Evolutionary conservation across 192 early-diverging fungal species (phyloP), one percentile per base, ranked within the genome.

Genomic region (Backusella tuberculispora): DNA sequence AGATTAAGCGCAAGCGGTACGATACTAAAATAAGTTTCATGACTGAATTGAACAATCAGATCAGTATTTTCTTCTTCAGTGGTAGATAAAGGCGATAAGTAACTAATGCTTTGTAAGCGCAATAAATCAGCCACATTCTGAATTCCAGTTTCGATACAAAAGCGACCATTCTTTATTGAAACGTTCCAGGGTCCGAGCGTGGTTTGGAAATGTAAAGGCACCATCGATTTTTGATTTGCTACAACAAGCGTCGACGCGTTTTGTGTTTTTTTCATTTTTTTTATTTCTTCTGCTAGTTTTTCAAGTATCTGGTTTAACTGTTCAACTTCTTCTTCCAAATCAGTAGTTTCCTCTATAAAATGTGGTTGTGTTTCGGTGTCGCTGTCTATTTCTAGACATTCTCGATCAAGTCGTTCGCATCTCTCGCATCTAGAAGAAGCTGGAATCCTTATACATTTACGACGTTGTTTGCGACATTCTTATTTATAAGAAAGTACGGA

Each of bases 381-480:
- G 53, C 53, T 60, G 4, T 60, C 53, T 24, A 60, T 60, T 26
- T 19, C 53, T 5, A 60, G 21, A 60, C 53, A 60, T 12, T 60
- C 53, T 9, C 53, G 53, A 60, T 60, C 53, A 26, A 60, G 26
- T 26, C 53, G 53, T 26, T 60, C 53, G 12, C 53, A 60, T 60
- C 53, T 60, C 8, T 60, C 53, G 24, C 53, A 60, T 0, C 53
- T 19, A 24, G 53, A 24, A 24, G 0, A 26, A 10, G 10, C 19
- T n/a, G 19, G 21, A 10, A 56, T 56, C 53, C 53, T 24, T 12
- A 56, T 56, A 7, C 53, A 56, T 56, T 56, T 56, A 56, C 53
- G 53, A 24, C 53, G 53, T 8, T 56, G 53, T 24, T 56, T 56
- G 12, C 53, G 53, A 56, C 53, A 56, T 56, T 56, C 53, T 56